Evolutionary conservation across 1,284 basidiomycete species (phyloP).

Genomic region (Boletus holoroseus): DNA sequence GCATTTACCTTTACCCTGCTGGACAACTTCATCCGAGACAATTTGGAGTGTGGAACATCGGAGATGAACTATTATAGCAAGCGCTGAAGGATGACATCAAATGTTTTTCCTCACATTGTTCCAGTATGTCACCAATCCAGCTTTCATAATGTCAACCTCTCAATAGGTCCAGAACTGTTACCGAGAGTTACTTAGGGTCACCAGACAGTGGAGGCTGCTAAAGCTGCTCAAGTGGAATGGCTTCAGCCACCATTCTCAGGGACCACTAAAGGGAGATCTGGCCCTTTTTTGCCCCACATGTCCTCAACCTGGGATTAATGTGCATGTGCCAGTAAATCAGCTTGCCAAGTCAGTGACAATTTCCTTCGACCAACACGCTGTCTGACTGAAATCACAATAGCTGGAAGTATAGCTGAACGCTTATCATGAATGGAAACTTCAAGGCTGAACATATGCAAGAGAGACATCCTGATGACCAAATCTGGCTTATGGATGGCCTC

Average conservation of each 20-base stretch:
- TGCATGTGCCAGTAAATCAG: background rate
- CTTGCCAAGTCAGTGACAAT: background rate
- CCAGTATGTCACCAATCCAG: background rate
- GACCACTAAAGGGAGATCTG: background rate
- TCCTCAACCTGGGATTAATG: background rate
- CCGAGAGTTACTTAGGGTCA: background rate
- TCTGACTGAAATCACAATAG: too few species aligned
- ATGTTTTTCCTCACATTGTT: background rate
- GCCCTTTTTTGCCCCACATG: background rate
- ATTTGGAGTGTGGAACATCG: slow-evolving; percentile 26
- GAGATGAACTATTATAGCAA: slow-evolving; percentile 27
- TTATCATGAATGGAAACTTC: background rate
- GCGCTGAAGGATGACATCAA: slow-evolving; percentile 8
- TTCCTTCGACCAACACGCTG: too few species aligned
- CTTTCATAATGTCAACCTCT: too few species aligned
- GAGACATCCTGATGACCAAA: background rate
- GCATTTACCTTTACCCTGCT: slow-evolving; percentile 30
- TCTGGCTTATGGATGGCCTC: slow-evolving; percentile 13
- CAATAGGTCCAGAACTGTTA: background rate
- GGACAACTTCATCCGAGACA: slow-evolving; percentile 27
- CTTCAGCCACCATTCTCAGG: background rate
- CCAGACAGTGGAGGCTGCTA: background rate
- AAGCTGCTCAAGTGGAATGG: background rate
- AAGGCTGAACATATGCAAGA: slow-evolving; percentile 8
- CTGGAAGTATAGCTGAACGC: slow-evolving; percentile 6